A percentile compares a stretch with the other conserved stretches of the same genome.
phyloP scores from a whole-genome alignment of 495 filamentous ascomycete species.

The Neurospora tetrasperma region DNA sequence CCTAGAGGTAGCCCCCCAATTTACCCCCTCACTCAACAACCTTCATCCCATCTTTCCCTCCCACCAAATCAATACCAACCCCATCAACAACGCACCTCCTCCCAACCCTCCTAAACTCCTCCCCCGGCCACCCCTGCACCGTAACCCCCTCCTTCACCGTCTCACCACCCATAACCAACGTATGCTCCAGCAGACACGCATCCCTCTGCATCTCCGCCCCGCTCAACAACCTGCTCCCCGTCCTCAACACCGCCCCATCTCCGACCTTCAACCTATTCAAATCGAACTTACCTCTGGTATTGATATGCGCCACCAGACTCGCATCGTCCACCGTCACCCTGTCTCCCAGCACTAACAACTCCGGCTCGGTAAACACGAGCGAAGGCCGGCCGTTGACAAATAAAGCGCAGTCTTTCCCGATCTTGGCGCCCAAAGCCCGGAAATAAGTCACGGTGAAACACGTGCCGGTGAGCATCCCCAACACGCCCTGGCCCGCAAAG shows the following conservation, averaged over 20 bases:
- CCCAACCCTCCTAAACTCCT: slow-evolving; percentile 7
- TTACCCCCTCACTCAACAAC: not conserved
- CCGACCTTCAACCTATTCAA: slow-evolving; percentile 32
- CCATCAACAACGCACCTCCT: not conserved
- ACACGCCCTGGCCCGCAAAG: slow-evolving; percentile 31
- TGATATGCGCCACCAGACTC: slow-evolving; percentile 33
- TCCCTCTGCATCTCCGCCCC: slow-evolving; percentile 35
- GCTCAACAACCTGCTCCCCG: slow-evolving; percentile 31
- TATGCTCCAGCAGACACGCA: slow-evolving; percentile 37
- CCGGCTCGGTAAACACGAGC: slow-evolving; percentile 40
- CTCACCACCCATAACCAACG: slow-evolving; percentile 37
- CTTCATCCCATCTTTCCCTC: not conserved
- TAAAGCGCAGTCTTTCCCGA: slow-evolving; percentile 36
- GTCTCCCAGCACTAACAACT: slow-evolving; percentile 35
- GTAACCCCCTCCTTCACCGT: slow-evolving; percentile 30
- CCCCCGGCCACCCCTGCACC: slow-evolving; percentile 41
- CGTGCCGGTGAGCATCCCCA: slow-evolving; percentile 34
- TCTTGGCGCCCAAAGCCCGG: slow-evolving; percentile 31
- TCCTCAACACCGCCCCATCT: slow-evolving; percentile 32
- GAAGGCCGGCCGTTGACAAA: slow-evolving; percentile 34
- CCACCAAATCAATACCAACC: not conserved
- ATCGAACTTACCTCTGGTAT: slow-evolving; percentile 30
- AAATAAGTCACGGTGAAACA: slow-evolving; percentile 31
- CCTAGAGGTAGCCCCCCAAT: not conserved
- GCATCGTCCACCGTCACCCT: slow-evolving; percentile 38